Percentiles rank a stretch among this genome's conserved stretches.
Evolutionary conservation across 108 stramenopile species (phyloP).

Genomic region (Conticribra guillardii): DNA sequence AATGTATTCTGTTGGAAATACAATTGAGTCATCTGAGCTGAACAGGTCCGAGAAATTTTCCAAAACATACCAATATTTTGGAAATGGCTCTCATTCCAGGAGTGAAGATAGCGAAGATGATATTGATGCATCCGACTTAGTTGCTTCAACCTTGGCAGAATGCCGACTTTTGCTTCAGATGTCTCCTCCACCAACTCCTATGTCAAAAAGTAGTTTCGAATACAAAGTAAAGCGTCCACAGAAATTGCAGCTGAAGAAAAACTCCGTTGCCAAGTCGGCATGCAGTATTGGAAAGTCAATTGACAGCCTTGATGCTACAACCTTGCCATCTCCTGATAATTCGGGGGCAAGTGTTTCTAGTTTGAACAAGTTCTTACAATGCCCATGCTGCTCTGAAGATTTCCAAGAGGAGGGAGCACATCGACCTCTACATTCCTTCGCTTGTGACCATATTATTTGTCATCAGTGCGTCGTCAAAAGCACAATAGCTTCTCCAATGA

Average conservation of each 20-base stretch:
- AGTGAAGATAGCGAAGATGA: neutral
- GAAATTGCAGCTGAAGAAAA: neutral
- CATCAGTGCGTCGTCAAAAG: constrained; percentile 9
- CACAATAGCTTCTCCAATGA: neutral
- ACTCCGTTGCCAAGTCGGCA: neutral
- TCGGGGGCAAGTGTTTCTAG: neutral
- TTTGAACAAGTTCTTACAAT: constrained; percentile 14
- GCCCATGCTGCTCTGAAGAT: constrained; percentile 23
- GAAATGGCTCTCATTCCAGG: neutral
- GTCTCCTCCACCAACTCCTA: constrained; percentile 40
- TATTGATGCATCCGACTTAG: constrained; percentile 21
- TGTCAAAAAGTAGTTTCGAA: neutral
- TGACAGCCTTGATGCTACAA: neutral
- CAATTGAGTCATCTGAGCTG: neutral
- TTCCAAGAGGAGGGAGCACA: constrained; percentile 12
- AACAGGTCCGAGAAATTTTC: neutral
- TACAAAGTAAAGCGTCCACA: neutral
- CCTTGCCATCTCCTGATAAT: constrained; percentile 8
- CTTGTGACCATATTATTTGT: constrained; percentile 38
- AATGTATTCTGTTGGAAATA: constrained; percentile 15
- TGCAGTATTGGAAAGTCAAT: neutral
- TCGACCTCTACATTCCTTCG: constrained; percentile 30
- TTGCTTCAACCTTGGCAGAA: constrained; percentile 44
- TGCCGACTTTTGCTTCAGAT: constrained; percentile 38
- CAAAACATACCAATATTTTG: neutral